These are phyloP conservation scores for Polygonum aviculare DNA, from an alignment of 148 eudicot genomes.

Conservation along the genomic window DNA sequence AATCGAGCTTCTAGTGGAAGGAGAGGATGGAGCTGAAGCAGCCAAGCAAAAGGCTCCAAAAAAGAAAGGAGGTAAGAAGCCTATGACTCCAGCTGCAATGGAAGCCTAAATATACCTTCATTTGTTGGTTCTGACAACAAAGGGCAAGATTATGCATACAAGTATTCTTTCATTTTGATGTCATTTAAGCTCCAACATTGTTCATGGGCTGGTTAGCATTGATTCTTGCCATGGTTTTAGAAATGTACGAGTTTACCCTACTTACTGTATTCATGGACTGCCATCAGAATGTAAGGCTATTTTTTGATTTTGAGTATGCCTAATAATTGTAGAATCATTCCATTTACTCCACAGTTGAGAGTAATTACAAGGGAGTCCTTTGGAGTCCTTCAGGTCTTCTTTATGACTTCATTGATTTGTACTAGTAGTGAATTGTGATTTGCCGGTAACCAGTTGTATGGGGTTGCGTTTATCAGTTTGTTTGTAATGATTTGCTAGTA, in stretches of 20 bases:
- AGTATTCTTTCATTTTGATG: neutral
- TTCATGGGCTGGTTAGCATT: neutral
- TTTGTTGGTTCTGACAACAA: neutral
- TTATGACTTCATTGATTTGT: too few relatives aligned
- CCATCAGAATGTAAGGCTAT: neutral
- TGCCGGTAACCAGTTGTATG: too few relatives aligned
- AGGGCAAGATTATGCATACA: neutral
- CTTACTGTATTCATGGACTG: neutral
- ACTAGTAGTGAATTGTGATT: too few relatives aligned
- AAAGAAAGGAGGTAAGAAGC: slow-evolving; percentile 44
- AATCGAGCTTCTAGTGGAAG: slow-evolving; percentile 44
- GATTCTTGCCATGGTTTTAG: neutral
- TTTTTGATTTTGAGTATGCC: neutral
- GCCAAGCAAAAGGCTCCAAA: slow-evolving; percentile 40
- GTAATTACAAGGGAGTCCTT: neutral
- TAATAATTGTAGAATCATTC: neutral
- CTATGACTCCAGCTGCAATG: slow-evolving; percentile 29
- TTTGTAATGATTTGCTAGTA: neutral
- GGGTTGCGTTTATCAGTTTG: neutral
- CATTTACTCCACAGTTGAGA: neutral
- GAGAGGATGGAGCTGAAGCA: slow-evolving; percentile 22
- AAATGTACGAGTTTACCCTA: neutral
- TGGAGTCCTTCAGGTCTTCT: too few relatives aligned
- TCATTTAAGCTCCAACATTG: neutral
- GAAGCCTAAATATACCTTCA: slow-evolving; percentile 22